Conservation (phyloP, 1,284 basidiomycete genomes). For the Ganoderma boninense region DNA sequence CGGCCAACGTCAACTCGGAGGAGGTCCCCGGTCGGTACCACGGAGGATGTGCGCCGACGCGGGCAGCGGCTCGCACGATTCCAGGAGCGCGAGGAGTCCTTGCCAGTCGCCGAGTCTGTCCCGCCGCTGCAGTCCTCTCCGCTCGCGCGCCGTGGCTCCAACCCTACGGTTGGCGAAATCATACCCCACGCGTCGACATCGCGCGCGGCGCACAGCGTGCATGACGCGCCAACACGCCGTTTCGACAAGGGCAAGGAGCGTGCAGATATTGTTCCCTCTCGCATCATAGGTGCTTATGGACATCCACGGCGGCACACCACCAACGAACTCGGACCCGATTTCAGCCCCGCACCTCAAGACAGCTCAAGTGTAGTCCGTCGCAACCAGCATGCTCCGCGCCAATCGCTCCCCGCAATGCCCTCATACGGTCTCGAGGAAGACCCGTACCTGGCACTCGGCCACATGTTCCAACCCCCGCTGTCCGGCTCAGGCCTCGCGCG, state of each 20-base stretch:
- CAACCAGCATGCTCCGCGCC: not conserved
- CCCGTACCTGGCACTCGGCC: constrained; percentile 15
- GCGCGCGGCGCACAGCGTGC: not conserved
- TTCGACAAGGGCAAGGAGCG: constrained; percentile 20
- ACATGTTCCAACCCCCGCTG: constrained; percentile 16
- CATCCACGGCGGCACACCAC: constrained; percentile 24
- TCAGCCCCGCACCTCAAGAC: constrained; percentile 1
- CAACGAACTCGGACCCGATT: not conserved
- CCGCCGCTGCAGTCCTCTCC: constrained; percentile 6
- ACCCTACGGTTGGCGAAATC: not conserved
- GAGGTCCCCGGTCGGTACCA: not conserved
- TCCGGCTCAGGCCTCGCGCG: constrained; percentile 10
- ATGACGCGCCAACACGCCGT: not conserved
- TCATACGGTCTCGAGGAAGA: constrained; percentile 19
- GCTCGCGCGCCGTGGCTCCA: constrained; percentile 6
- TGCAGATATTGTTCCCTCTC: not conserved
- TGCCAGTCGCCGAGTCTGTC: constrained; percentile 5
- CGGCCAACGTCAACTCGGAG: not conserved
- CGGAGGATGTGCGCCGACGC: not conserved
- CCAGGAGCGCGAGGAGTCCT: constrained; percentile 14
- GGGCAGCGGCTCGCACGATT: constrained; percentile 5
- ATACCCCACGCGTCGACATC: not conserved
- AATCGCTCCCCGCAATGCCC: constrained; percentile 15
- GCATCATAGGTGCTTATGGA: not conserved
- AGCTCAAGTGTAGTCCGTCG: not conserved